phyloP scores from a whole-genome alignment of 2,329 filamentous ascomycete genomes.

The Colletotrichum chlorophyti region DNA sequence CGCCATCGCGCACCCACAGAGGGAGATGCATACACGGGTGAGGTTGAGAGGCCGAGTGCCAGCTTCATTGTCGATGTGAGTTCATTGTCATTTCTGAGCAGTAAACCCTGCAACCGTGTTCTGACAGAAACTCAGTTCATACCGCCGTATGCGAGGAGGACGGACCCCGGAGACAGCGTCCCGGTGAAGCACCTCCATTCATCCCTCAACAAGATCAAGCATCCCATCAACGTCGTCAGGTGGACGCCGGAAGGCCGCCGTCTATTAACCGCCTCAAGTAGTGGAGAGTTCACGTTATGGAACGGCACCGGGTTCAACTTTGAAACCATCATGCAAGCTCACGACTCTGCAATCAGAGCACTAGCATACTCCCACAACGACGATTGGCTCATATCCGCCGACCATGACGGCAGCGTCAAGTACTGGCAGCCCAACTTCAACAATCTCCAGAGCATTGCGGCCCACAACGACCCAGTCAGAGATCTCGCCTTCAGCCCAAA shows the following conservation, averaged over 20 bases:
- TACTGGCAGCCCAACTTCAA: slow-evolving; percentile 99
- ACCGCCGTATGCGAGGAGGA: slow-evolving; percentile 78
- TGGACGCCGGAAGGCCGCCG: slow-evolving; percentile 97
- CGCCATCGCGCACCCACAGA: slow-evolving; percentile 65
- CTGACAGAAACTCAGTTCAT: slow-evolving; percentile 71
- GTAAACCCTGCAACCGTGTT: too few relatives aligned
- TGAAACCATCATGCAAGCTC: slow-evolving; percentile 98
- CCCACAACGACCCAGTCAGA: slow-evolving; percentile 87
- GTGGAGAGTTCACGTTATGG: slow-evolving; percentile 98
- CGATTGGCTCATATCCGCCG: slow-evolving; percentile 95
- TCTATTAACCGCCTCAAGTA: slow-evolving; percentile 90
- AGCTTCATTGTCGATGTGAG: slow-evolving; percentile 91
- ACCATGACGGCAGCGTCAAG: slow-evolving; percentile 94
- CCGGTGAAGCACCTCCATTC: slow-evolving; percentile 96
- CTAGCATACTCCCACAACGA: slow-evolving; percentile 92
- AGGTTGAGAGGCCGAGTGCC: slow-evolving; percentile 82
- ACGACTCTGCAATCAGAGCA: slow-evolving; percentile 85
- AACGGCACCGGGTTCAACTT: slow-evolving; percentile 99
- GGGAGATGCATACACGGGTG: slow-evolving; percentile 63
- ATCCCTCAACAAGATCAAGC: slow-evolving; percentile 98
- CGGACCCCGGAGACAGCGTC: slow-evolving; percentile 82
- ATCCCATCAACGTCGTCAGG: slow-evolving; percentile 94
- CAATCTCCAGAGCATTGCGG: slow-evolving; percentile 93
- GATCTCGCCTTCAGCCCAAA: slow-evolving; percentile 94
- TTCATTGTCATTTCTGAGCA: too few relatives aligned